Evolutionary conservation across 108 stramenopile genomes (phyloP).

Genomic region (Fistulifera pelliculosa): DNA sequence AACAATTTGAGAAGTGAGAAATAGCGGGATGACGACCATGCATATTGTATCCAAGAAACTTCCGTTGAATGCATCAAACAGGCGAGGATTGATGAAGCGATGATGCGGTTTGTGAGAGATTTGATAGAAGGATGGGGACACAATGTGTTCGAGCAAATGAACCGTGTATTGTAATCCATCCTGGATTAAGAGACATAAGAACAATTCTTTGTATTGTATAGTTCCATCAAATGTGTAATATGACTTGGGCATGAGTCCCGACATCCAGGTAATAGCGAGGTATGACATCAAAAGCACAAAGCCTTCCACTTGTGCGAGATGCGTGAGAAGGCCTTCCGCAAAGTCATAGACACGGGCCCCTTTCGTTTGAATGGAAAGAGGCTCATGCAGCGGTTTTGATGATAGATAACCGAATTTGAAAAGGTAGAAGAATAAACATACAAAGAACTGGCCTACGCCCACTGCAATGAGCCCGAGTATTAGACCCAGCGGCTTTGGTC

Average conservation of each 20-base stretch:
- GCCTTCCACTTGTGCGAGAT: conserved; percentile 85
- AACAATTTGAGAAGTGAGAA: conserved; percentile 66
- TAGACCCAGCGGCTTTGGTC: conserved; percentile 70
- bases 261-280: conserved; percentile 83
- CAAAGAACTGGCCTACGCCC: conserved; percentile 66
- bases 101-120: conserved; percentile 94
- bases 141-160: conserved; percentile 80
- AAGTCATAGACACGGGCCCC: conserved; percentile 67
- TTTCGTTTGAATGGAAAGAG: conserved; percentile 61
- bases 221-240: conserved; percentile 81
- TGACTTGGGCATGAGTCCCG: conserved; percentile 63
- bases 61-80: conserved; percentile 94
- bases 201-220: conserved; percentile 59
- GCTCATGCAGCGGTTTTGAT: conserved; percentile 29
- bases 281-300: conserved; percentile 80
- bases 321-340: conserved; percentile 55
- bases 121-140: conserved; percentile 70
- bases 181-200: conserved; percentile 71
- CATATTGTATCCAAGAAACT: conserved; percentile 74
- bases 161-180: conserved; percentile 78
- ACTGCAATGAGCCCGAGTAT: conserved; percentile 73
- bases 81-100: conserved; percentile 84
- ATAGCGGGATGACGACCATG: conserved; percentile 88
- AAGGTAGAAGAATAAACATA: conserved; percentile 53
- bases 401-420: conserved; percentile 37